Conservation (phyloP, 164 flowering plant species). For the Nelumbo lutea region DNA sequence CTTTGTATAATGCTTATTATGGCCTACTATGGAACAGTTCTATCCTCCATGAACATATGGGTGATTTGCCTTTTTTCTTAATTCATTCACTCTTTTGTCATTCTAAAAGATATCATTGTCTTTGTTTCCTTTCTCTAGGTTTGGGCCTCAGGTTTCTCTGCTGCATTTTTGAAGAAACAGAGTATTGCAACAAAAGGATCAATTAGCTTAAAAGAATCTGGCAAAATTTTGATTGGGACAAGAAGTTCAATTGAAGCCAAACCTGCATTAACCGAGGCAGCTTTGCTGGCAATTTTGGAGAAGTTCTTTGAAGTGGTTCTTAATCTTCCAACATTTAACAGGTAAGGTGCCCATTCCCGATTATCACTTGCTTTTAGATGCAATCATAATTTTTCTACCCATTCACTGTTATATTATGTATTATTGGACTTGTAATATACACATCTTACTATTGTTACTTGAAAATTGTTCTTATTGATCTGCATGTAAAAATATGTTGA, state of each 20-base stretch:
- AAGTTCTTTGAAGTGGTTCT: constrained; percentile 79
- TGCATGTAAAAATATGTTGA: no score
- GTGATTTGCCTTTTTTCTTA: neutral
- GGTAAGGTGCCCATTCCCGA: constrained; percentile 31
- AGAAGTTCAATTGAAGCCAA: constrained; percentile 31
- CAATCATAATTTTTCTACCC: no score
- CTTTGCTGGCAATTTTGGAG: constrained; percentile 65
- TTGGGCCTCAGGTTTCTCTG: constrained; percentile 98
- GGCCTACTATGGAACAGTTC: no score
- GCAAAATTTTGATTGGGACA: constrained; percentile 15
- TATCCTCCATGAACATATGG: no score
- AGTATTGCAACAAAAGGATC: constrained; percentile 74
- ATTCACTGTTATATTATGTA: no score
- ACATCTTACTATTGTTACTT: no score
- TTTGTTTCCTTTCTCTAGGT: constrained; percentile 38
- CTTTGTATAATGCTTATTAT: no score
- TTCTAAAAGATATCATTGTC: neutral
- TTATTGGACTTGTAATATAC: no score
- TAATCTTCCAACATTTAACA: constrained; percentile 76
- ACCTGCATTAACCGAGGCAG: constrained; percentile 81
- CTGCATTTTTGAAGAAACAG: constrained; percentile 86
- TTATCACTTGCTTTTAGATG: neutral
- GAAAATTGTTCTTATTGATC: no score
- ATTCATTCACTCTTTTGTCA: neutral
- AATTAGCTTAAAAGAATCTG: constrained; percentile 17